A percentile compares a stretch with the other conserved stretches of the same genome.
Evolutionary conservation across 495 filamentous ascomycete genomes (phyloP).

Genomic region (Penicillium subrubescens): DNA sequence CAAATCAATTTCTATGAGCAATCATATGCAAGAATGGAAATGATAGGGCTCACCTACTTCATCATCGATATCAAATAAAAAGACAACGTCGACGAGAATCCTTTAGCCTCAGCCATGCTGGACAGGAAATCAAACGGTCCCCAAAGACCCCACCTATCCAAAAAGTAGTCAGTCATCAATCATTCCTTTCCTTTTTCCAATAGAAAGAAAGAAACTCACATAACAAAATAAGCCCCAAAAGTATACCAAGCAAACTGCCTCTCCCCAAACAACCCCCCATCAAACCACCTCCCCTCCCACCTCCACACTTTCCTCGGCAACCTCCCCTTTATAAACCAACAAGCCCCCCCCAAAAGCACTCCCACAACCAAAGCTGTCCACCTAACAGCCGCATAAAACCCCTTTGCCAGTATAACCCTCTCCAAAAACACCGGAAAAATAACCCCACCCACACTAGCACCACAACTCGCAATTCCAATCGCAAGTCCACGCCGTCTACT

Average conservation of each 20-base stretch:
- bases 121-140: background rate
- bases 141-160: background rate
- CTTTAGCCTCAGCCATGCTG: background rate
- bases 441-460: conserved; percentile 39
- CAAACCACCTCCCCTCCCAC: background rate
- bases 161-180: background rate
- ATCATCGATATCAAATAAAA: background rate
- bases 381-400: background rate
- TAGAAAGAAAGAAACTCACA: background rate
- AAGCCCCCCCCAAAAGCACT: background rate
- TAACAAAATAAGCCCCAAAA: background rate
- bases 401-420: background rate
- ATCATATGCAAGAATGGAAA: background rate
- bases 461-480: conserved; percentile 31
- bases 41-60: background rate
- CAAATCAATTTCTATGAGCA: background rate
- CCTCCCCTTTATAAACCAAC: background rate
- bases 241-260: background rate
- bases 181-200: background rate
- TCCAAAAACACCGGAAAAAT: conserved; percentile 32
- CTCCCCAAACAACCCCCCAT: background rate
- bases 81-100: background rate
- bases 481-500: conserved; percentile 36
- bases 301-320: background rate
- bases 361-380: background rate